Conservation (phyloP, 306 rosid species). For the Cicer cuneatum region DNA sequence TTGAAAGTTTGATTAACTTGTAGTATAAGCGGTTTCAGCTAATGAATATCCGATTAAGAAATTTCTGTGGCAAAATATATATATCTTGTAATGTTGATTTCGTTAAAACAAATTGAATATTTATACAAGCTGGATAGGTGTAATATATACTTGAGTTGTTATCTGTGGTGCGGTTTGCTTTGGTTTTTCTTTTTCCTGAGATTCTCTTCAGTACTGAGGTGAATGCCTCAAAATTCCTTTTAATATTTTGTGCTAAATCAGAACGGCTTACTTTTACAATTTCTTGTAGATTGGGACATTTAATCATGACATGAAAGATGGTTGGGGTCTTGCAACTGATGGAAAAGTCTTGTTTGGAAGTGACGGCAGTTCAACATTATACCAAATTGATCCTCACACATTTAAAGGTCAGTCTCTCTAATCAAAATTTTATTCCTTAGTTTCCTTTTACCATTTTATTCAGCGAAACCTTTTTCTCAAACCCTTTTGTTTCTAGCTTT, state of each 20-base stretch:
- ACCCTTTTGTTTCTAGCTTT: conserved; percentile 5
- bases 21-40: conserved; percentile 14
- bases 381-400: conserved; percentile 71
- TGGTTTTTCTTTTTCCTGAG: conserved; percentile 1
- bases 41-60: conserved; percentile 30
- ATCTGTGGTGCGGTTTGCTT: conserved; percentile 3
- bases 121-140: conserved; percentile 24
- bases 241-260: conserved; percentile 21
- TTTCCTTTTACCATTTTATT: conserved; percentile 28
- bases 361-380: conserved; percentile 84
- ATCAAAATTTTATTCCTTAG: conserved; percentile 5
- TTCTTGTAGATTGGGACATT: conserved; percentile 64
- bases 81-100: conserved; percentile 21
- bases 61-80: neutral
- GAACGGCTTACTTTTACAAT: conserved; percentile 38
- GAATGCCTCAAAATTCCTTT: conserved; percentile 22
- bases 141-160: conserved; percentile 12
- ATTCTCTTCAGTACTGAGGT: conserved; percentile 9
- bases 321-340: conserved; percentile 98
- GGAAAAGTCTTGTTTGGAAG: conserved; percentile 87
- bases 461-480: neutral
- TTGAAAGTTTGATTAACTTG: conserved; percentile 32
- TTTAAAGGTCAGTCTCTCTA: conserved; percentile 59
- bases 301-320: conserved; percentile 83
- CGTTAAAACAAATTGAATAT: conserved; percentile 6